Evolutionary conservation across 1,284 basidiomycete species (phyloP).

Genomic region (Chalciporus piperatoides): DNA sequence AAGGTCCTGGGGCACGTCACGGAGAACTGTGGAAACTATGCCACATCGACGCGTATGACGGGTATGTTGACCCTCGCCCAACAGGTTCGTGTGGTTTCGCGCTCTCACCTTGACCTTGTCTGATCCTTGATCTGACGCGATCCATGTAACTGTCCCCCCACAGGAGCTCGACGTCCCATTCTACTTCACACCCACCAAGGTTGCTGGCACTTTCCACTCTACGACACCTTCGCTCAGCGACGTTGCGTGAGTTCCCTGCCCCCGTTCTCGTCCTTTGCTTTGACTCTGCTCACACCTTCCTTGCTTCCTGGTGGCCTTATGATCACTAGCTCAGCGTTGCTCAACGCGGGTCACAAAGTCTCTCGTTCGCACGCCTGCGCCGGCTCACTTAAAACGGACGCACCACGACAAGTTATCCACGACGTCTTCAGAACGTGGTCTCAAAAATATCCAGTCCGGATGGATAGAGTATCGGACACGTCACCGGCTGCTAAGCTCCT

Average conservation of each 20-base stretch:
- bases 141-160: background rate
- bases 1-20: slow-evolving; percentile 78
- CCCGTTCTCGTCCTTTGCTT: background rate
- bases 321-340: slow-evolving; percentile 71
- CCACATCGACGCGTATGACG: slow-evolving; percentile 82
- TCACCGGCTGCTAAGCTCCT: slow-evolving; percentile 69
- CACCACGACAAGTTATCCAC: slow-evolving; percentile 68
- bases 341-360: slow-evolving; percentile 81
- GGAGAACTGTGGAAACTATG: slow-evolving; percentile 59
- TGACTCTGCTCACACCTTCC: background rate
- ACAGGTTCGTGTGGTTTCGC: slow-evolving; percentile 55
- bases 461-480: slow-evolving; percentile 71
- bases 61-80: slow-evolving; percentile 93
- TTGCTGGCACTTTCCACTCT: slow-evolving; percentile 83
- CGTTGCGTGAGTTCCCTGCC: slow-evolving; percentile 56
- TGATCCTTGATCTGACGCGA: background rate
- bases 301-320: background rate
- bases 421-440: slow-evolving; percentile 86
- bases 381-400: slow-evolving; percentile 91
- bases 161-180: slow-evolving; percentile 45
- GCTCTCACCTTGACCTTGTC: no score
- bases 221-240: slow-evolving; percentile 72
- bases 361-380: slow-evolving; percentile 88
- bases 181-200: slow-evolving; percentile 86
- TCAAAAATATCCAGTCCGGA: slow-evolving; percentile 77